These are phyloP conservation scores for Macaranga tanarius DNA, from an alignment of 441 rosid species.

Conservation along the genomic window DNA sequence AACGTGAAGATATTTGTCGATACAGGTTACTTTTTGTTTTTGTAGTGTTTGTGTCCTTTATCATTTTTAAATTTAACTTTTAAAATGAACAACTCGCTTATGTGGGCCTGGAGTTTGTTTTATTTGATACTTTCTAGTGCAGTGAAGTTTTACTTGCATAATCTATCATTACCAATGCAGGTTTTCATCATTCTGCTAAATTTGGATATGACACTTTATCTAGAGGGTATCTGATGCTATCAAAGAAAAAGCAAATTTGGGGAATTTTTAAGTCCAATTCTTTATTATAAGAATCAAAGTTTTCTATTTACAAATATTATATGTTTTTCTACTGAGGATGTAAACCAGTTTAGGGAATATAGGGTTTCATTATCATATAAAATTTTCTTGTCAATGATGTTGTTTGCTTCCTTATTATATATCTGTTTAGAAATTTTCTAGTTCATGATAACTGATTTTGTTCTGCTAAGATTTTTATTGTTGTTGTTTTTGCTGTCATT, in stretches of 20 bases:
- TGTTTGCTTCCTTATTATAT: neutral
- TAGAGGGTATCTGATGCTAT: neutral
- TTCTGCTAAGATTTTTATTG: too few relatives aligned
- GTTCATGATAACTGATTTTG: neutral
- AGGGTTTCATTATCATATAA: neutral
- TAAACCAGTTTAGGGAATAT: neutral
- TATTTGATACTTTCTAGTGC: neutral
- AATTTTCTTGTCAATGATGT: neutral
- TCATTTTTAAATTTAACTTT: neutral
- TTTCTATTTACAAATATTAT: slow-evolving; percentile 4
- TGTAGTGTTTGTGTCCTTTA: neutral
- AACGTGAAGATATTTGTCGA: slow-evolving; percentile 99
- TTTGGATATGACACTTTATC: neutral
- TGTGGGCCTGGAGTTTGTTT: neutral
- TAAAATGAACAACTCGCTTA: neutral
- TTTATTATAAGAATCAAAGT: neutral
- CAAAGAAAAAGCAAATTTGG: neutral
- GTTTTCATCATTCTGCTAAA: neutral
- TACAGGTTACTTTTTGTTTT: slow-evolving; percentile 60
- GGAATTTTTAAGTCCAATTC: neutral
- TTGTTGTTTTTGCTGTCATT: neutral
- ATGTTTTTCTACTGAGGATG: neutral
- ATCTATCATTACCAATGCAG: neutral
- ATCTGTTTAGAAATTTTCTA: neutral
- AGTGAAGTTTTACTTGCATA: neutral